A percentile compares a stretch with the other conserved stretches of the same genome.
These are phyloP conservation scores for Pezicula radicicola DNA, from an alignment of 2,329 filamentous ascomycete genomes.

Conservation along the genomic window DNA sequence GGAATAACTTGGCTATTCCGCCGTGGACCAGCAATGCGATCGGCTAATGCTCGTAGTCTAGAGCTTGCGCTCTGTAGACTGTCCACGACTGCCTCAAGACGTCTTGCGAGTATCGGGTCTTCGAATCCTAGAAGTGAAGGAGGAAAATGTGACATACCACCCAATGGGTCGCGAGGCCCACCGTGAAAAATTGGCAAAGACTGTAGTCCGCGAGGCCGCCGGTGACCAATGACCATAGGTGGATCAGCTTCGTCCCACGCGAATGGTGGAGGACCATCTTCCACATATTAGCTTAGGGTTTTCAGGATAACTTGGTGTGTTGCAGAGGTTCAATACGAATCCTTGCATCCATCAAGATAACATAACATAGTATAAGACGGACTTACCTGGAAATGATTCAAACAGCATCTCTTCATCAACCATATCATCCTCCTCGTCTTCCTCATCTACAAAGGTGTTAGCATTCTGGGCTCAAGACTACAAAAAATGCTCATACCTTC, in stretches of 20 bases:
- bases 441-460: constrained; percentile 47
- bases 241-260: constrained; percentile 58
- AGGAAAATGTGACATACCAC: constrained; percentile 37
- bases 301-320: too few relatives aligned
- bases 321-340: too few relatives aligned
- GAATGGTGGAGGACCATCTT: constrained; percentile 34
- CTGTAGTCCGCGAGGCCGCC: constrained; percentile 55
- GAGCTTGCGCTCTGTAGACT: neutral
- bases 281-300: neutral
- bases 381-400: constrained; percentile 56
- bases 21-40: too few relatives aligned
- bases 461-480: constrained; percentile 6
- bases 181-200: constrained; percentile 63
- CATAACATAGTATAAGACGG: neutral
- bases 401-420: constrained; percentile 65
- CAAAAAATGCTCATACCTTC: constrained; percentile 37
- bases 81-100: neutral
- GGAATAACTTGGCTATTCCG: too few relatives aligned
- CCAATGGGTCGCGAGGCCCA: constrained; percentile 49
- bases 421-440: constrained; percentile 66
- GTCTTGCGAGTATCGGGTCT: too few relatives aligned
- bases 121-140: constrained; percentile 1
- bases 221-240: constrained; percentile 38
- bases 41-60: too few relatives aligned
- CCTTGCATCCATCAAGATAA: too few relatives aligned